These are phyloP conservation scores for Tricholoma terreum DNA, from an alignment of 768 basidiomycete genomes.

Conservation along the genomic window DNA sequence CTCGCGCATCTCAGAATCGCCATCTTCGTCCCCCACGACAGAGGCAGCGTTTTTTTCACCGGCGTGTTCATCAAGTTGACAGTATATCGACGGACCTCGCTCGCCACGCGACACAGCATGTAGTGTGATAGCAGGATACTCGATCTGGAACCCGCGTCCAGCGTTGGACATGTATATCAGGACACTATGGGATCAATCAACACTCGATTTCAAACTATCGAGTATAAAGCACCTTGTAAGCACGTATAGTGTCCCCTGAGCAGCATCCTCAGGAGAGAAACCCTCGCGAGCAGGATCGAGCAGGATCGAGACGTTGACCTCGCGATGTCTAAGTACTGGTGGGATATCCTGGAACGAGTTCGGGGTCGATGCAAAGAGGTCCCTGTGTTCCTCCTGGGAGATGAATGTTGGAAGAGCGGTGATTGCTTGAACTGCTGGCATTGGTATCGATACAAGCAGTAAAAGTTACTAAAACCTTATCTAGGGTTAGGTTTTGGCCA, in stretches of 20 bases:
- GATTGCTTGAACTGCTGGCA: slow-evolving; percentile 40
- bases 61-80: slow-evolving; percentile 82
- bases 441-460: slow-evolving; percentile 11
- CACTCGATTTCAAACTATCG: not conserved
- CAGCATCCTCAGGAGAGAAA: slow-evolving; percentile 49
- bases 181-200: slow-evolving; percentile 43
- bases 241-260: slow-evolving; percentile 73
- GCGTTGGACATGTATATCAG: slow-evolving; percentile 74
- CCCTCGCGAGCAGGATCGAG: slow-evolving; percentile 69
- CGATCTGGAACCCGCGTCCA: slow-evolving; percentile 75
- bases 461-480: slow-evolving; percentile 11
- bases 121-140: slow-evolving; percentile 87
- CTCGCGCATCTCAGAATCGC: slow-evolving; percentile 65
- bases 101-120: slow-evolving; percentile 86
- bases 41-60: slow-evolving; percentile 35
- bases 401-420: slow-evolving; percentile 34
- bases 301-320: slow-evolving; percentile 64
- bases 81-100: slow-evolving; percentile 74
- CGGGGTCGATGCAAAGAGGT: slow-evolving; percentile 76
- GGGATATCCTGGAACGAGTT: slow-evolving; percentile 82
- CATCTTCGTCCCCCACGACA: slow-evolving; percentile 30
- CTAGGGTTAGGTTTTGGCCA: slow-evolving; percentile 22
- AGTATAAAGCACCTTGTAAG: slow-evolving; percentile 68
- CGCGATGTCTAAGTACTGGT: slow-evolving; percentile 71
- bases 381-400: slow-evolving; percentile 62